These are phyloP conservation scores for Podaxis pistillaris DNA, from an alignment of 768 basidiomycete species.

Conservation along the genomic window DNA sequence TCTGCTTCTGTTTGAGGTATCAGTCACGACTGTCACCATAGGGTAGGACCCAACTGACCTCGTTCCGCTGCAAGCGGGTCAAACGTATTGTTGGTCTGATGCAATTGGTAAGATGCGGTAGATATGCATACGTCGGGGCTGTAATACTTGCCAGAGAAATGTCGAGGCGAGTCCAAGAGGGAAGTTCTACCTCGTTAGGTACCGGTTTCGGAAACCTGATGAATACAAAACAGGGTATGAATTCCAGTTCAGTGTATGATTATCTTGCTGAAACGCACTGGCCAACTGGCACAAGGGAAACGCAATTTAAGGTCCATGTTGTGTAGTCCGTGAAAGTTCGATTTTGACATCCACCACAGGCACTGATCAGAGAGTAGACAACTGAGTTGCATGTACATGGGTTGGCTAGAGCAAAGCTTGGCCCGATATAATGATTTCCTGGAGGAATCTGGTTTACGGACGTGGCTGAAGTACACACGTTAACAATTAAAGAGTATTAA, in stretches of 20 bases:
- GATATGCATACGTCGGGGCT: not conserved
- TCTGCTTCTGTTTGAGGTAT: not conserved
- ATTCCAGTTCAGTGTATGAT: not conserved
- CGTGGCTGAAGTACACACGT: constrained; percentile 29
- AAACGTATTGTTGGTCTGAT: constrained; percentile 35
- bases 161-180: constrained; percentile 58
- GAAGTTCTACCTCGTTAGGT: constrained; percentile 43
- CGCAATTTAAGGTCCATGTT: constrained; percentile 37
- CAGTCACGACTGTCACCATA: not conserved
- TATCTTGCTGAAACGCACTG: not conserved
- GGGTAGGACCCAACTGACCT: constrained; percentile 16
- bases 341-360: constrained; percentile 59
- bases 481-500: not conserved
- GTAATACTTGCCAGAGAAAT: constrained; percentile 35
- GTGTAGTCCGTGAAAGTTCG: constrained; percentile 37
- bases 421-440: constrained; percentile 41
- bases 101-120: constrained; percentile 9
- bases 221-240: not conserved
- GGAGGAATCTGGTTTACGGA: constrained; percentile 36
- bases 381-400: constrained; percentile 56
- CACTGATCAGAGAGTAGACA: constrained; percentile 54
- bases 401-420: constrained; percentile 31
- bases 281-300: constrained; percentile 25
- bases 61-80: constrained; percentile 30
- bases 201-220: constrained; percentile 44